These are phyloP conservation scores for Fistulina hepatica DNA, from an alignment of 1,284 basidiomycete species.

Conservation along the genomic window DNA sequence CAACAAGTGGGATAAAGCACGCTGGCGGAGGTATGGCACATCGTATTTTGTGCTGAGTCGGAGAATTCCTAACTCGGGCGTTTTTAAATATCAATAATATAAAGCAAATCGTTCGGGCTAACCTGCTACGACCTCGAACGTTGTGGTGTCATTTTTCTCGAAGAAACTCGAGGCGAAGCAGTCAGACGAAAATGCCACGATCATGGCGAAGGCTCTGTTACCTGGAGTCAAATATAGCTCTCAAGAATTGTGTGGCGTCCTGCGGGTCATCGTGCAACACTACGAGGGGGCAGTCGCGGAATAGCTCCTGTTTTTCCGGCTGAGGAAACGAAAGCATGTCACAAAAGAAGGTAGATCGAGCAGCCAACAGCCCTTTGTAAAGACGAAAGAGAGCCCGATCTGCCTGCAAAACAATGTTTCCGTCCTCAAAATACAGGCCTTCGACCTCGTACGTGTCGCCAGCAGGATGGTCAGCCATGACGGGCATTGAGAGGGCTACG, in stretches of 20 bases:
- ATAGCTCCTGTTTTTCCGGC: slow-evolving; percentile 5
- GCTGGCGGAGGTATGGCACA: slow-evolving; percentile 9
- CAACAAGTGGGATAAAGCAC: slow-evolving; percentile 8
- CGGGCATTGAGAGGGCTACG: no score
- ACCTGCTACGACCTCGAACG: background rate
- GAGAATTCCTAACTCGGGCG: no score
- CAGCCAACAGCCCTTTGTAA: slow-evolving; percentile 8
- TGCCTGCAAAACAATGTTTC: slow-evolving; percentile 11
- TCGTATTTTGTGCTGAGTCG: slow-evolving; percentile 12
- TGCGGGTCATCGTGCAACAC: slow-evolving; percentile 7
- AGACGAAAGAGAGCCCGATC: slow-evolving; percentile 9
- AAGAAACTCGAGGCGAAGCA: background rate
- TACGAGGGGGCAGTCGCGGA: slow-evolving; percentile 8
- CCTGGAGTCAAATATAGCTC: slow-evolving; percentile 12
- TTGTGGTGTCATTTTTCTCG: no score
- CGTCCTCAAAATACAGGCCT: slow-evolving; percentile 10
- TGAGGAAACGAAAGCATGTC: slow-evolving; percentile 14
- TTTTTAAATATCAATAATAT: no score
- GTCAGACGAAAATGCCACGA: background rate
- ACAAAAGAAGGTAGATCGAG: slow-evolving; percentile 9
- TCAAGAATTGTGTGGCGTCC: slow-evolving; percentile 9
- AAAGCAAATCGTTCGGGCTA: background rate
- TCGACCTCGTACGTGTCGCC: no score
- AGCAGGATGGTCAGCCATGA: no score
- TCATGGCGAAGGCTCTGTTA: background rate